Evolutionary conservation across 2,329 filamentous ascomycete species (phyloP).

Genomic region (Penicillium thymicola): DNA sequence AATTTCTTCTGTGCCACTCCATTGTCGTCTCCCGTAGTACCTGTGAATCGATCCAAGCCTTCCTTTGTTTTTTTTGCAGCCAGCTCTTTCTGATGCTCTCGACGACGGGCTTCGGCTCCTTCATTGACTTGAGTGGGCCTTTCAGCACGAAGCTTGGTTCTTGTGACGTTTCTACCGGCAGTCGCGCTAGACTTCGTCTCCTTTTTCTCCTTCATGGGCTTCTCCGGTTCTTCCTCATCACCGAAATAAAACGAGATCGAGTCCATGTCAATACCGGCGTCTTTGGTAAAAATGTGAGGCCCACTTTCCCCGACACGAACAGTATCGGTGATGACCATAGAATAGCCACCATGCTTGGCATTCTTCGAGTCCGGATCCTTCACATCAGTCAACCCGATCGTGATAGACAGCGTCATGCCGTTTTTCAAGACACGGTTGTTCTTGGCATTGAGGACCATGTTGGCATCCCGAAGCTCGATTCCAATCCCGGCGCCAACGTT

Average conservation of each 20-base stretch:
- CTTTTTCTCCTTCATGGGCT: slow-evolving; percentile 79
- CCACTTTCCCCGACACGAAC: slow-evolving; percentile 71
- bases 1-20: slow-evolving; percentile 96
- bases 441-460: slow-evolving; percentile 81
- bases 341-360: slow-evolving; percentile 85
- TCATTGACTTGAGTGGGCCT: slow-evolving; percentile 84
- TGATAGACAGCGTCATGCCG: slow-evolving; percentile 93
- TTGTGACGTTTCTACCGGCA: slow-evolving; percentile 91
- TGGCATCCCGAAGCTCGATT: slow-evolving; percentile 82
- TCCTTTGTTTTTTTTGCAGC: slow-evolving; percentile 85
- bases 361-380: slow-evolving; percentile 83
- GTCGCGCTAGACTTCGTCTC: slow-evolving; percentile 78
- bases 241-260: slow-evolving; percentile 99
- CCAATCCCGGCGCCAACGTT: slow-evolving; percentile 90
- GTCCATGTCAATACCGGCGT: slow-evolving; percentile 86
- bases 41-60: slow-evolving; percentile 78
- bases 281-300: slow-evolving; percentile 84
- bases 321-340: slow-evolving; percentile 86
- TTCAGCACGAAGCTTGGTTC: slow-evolving; percentile 86
- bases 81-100: slow-evolving; percentile 88
- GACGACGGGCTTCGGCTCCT: slow-evolving; percentile 79
- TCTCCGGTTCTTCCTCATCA: slow-evolving; percentile 79
- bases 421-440: slow-evolving; percentile 81
- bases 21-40: slow-evolving; percentile 78
- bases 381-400: slow-evolving; percentile 84